phyloP scores from a whole-genome alignment of 169 alveolate genomes.

The Ichthyophthirius multifiliis region DNA sequence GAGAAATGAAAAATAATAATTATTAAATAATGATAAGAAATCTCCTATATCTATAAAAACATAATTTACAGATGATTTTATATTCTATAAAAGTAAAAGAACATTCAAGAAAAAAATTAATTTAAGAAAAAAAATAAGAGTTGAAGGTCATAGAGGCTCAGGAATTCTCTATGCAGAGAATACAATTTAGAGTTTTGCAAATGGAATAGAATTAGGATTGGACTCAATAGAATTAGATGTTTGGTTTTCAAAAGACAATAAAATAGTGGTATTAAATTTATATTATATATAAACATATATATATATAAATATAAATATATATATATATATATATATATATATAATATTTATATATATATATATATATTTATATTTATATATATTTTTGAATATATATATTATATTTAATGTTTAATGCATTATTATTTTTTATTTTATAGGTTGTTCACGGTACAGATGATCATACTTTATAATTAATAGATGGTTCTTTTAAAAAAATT shows the following conservation, averaged over 20 bases:
- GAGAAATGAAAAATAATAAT: no score
- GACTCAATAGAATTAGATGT: constrained; percentile 2
- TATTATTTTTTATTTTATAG: background rate
- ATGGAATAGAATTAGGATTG: background rate
- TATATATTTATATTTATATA: no score
- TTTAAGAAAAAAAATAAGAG: background rate
- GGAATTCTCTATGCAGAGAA: background rate
- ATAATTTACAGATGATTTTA: no score
- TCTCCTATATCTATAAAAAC: no score
- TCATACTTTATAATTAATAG: background rate
- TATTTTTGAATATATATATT: background rate
- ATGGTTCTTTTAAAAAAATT: background rate
- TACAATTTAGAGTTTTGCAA: background rate
- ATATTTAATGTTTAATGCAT: background rate
- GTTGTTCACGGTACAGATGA: constrained; percentile 5
- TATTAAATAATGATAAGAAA: no score
- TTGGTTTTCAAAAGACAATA: background rate
- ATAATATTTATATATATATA: no score
- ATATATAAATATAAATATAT: background rate
- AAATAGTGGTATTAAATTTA: background rate
- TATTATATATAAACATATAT: background rate
- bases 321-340: no score
- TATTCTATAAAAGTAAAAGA: no score
- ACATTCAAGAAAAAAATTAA: background rate
- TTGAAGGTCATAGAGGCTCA: background rate